These are phyloP conservation scores for Chlamydomonas applanata DNA, from an alignment of 139 green algal species.

Conservation along the genomic window DNA sequence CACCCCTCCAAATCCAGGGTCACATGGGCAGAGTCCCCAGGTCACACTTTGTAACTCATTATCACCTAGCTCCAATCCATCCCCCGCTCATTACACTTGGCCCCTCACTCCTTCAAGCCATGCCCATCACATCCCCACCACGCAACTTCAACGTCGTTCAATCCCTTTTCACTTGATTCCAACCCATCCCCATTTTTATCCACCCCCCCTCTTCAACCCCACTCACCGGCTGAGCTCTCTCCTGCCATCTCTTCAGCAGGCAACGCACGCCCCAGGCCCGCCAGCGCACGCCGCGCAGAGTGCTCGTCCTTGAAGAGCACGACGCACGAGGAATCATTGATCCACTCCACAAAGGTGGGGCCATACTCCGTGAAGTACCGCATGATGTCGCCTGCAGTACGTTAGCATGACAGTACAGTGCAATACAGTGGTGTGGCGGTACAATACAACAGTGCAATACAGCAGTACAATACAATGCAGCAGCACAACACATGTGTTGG, in stretches of 20 bases:
- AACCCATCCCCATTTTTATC: no score
- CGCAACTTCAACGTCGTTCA: no score
- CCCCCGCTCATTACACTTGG: no score
- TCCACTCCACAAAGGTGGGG: constrained; percentile 84
- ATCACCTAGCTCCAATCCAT: no score
- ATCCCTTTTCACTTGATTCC: no score
- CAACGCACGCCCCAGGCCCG: constrained; percentile 56
- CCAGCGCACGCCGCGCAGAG: constrained; percentile 64
- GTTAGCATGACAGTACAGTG: not conserved
- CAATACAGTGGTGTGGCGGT: not conserved
- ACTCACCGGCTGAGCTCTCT: constrained; percentile 32
- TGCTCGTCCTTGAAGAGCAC: constrained; percentile 68
- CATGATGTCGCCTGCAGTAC: constrained; percentile 23
- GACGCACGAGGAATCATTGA: constrained; percentile 84
- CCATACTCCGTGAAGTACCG: constrained; percentile 69
- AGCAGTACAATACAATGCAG: no score
- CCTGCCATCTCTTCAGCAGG: constrained; percentile 43
- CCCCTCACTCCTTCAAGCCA: no score
- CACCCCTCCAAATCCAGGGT: no score
- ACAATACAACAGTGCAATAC: not conserved
- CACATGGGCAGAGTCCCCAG: no score
- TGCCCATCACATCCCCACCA: no score
- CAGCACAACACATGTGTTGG: no score
- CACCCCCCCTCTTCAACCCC: not conserved
- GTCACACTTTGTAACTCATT: no score